Evolutionary conservation across 306 rosid genomes (phyloP).

Genomic region (Gastrolobium bilobum): DNA sequence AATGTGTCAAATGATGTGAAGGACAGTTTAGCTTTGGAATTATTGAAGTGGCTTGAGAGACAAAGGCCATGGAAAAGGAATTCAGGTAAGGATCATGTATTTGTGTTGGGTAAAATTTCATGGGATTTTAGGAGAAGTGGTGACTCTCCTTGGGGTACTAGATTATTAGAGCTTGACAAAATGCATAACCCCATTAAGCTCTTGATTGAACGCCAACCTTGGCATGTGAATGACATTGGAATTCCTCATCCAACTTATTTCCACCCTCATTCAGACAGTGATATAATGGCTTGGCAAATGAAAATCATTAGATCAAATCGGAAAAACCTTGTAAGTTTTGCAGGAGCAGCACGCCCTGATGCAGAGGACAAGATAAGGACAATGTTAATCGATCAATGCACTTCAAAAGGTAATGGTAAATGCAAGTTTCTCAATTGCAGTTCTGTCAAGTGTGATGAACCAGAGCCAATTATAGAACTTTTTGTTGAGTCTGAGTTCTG

Average conservation of each 20-base stretch:
- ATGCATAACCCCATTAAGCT: conserved; percentile 77
- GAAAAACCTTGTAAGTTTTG: conserved; percentile 62
- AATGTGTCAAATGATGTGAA: conserved; percentile 75
- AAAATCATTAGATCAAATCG: conserved; percentile 61
- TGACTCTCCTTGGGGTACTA: conserved; percentile 69
- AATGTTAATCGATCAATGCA: conserved; percentile 67
- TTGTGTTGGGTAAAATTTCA: conserved; percentile 83
- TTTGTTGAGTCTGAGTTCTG: conserved; percentile 82
- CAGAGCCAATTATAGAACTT: conserved; percentile 61
- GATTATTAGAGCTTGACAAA: conserved; percentile 67
- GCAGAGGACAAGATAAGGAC: conserved; percentile 65
- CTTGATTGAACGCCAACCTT: conserved; percentile 82
- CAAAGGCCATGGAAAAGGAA: conserved; percentile 61
- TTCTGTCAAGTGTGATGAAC: conserved; percentile 54
- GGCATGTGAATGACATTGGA: conserved; percentile 79
- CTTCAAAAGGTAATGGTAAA: conserved; percentile 43
- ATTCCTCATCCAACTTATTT: conserved; percentile 82
- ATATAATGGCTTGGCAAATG: conserved; percentile 69
- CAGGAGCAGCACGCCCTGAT: conserved; percentile 68
- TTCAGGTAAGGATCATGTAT: conserved; percentile 74
- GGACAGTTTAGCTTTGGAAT: conserved; percentile 65
- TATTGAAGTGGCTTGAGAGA: conserved; percentile 68
- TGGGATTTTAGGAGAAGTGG: conserved; percentile 79
- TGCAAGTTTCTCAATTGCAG: conserved; percentile 67
- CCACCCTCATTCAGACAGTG: conserved; percentile 75